A percentile compares a stretch with the other conserved stretches of the same genome.
These are phyloP conservation scores for Bruguiera sexangula DNA, from an alignment of 345 rosid species.

Conservation along the genomic window DNA sequence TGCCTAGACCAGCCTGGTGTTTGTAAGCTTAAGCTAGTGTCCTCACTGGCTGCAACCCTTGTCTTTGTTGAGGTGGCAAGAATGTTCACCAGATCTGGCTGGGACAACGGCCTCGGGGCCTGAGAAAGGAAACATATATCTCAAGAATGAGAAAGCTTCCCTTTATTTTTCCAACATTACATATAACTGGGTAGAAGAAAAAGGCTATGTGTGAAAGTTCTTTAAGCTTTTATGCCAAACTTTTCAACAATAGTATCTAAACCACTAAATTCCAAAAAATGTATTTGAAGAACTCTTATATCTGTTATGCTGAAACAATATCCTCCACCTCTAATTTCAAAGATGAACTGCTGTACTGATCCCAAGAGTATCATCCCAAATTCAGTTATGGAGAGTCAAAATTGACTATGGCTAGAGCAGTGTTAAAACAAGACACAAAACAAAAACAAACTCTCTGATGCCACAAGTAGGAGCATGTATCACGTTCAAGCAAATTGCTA, in stretches of 20 bases:
- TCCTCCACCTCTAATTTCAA: background rate
- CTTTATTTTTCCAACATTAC: background rate
- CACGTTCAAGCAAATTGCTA: too few species aligned
- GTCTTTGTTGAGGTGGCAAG: slow-evolving; percentile 68
- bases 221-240: background rate
- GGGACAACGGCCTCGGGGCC: slow-evolving; percentile 71
- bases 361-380: too few species aligned
- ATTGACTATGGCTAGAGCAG: too few species aligned
- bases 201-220: background rate
- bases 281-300: background rate
- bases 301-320: background rate
- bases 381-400: too few species aligned
- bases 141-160: background rate
- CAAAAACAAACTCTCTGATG: too few species aligned
- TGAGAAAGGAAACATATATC: slow-evolving; percentile 19
- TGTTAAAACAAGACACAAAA: too few species aligned
- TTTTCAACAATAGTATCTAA: background rate
- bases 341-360: background rate
- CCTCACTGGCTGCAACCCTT: slow-evolving; percentile 71
- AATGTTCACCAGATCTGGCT: slow-evolving; percentile 67
- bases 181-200: background rate
- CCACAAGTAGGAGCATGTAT: too few species aligned
- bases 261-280: background rate
- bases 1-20: slow-evolving; percentile 48
- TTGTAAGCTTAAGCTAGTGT: slow-evolving; percentile 50